Percentiles rank a stretch among this genome's conserved stretches.
Evolutionary conservation across 345 rosid species (phyloP).

Genomic region (Hibiscus syriacus): DNA sequence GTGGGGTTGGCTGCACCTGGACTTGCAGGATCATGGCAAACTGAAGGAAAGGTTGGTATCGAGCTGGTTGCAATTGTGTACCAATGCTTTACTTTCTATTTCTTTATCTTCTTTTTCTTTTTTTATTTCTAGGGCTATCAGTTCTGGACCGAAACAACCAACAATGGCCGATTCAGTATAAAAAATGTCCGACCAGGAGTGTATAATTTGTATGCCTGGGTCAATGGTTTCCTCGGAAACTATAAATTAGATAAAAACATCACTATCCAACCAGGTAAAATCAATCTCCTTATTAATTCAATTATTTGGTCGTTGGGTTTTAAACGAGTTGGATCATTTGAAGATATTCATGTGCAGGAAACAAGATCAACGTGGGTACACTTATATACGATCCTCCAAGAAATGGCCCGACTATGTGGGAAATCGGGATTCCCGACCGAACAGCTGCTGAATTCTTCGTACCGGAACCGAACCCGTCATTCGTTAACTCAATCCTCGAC

Average conservation of each 20-base stretch:
- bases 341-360: slow-evolving; percentile 32
- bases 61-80: no score
- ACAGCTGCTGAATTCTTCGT: no score
- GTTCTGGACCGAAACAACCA: slow-evolving; percentile 60
- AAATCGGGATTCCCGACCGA: no score
- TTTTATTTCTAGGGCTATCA: slow-evolving; percentile 33
- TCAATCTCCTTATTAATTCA: not conserved
- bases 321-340: not conserved
- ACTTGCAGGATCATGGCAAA: slow-evolving; percentile 78
- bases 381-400: slow-evolving; percentile 37
- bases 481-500: no score
- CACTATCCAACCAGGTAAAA: slow-evolving; percentile 44
- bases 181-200: slow-evolving; percentile 36
- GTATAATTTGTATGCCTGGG: slow-evolving; percentile 68
- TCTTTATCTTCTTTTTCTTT: no score
- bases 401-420: no score
- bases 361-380: slow-evolving; percentile 30
- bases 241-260: slow-evolving; percentile 34
- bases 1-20: slow-evolving; percentile 85
- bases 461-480: no score
- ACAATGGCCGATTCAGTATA: slow-evolving; percentile 24
- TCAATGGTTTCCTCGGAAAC: slow-evolving; percentile 61
- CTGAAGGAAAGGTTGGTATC: slow-evolving; percentile 47
- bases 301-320: not conserved
- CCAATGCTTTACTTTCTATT: no score